Evolutionary conservation across 441 rosid genomes (phyloP).

Genomic region (Eruca vesicaria): DNA sequence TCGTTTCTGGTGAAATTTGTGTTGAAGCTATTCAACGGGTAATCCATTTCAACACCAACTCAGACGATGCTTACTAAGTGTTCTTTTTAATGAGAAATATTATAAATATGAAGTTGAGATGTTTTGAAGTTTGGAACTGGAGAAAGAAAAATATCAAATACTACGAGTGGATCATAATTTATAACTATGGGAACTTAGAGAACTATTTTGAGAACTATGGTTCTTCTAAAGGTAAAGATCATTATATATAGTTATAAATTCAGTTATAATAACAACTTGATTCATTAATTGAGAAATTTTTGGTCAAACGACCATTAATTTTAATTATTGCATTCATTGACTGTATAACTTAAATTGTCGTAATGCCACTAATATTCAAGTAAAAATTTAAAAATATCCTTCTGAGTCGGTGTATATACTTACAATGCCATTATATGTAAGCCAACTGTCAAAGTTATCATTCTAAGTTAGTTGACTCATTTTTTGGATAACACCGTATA

Average conservation of each 20-base stretch:
- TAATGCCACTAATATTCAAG: neutral
- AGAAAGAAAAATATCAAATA: neutral
- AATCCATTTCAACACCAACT: neutral
- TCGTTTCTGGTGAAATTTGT: neutral
- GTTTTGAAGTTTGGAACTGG: neutral
- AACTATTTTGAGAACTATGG: neutral
- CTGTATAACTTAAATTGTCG: neutral
- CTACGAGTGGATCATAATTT: neutral
- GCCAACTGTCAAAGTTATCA: too few relatives aligned
- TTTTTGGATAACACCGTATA: too few relatives aligned
- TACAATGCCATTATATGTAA: neutral
- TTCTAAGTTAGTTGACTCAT: too few relatives aligned
- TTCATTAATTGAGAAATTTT: neutral
- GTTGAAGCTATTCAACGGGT: neutral
- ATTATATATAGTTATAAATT: neutral
- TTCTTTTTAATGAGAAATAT: neutral
- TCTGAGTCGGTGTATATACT: too few relatives aligned
- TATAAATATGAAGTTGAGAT: neutral
- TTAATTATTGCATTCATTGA: neutral
- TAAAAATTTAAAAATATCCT: neutral
- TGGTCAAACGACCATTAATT: neutral
- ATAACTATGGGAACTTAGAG: neutral
- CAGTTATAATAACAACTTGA: neutral
- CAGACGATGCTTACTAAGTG: neutral
- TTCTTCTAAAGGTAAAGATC: neutral